Evolutionary conservation across 2,329 filamentous ascomycete species (phyloP).

Genomic region (Periconia digitata): DNA sequence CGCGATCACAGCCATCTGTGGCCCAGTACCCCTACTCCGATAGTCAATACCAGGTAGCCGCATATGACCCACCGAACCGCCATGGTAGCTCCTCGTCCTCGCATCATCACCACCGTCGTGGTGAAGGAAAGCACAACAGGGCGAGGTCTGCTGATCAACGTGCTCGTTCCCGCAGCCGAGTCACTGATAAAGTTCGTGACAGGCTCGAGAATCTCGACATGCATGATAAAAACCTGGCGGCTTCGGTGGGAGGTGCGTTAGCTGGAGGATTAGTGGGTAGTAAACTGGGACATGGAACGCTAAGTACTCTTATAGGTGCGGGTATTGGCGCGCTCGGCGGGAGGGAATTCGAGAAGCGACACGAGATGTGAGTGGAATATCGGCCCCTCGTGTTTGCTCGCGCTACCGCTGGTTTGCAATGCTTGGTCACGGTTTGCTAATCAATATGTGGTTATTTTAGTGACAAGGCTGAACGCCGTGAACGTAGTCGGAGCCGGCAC

Average conservation of each 20-base stretch:
- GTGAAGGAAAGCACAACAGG: slow-evolving; percentile 30
- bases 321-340: slow-evolving; percentile 38
- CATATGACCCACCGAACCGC: slow-evolving; percentile 27
- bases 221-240: slow-evolving; percentile 35
- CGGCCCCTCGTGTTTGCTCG: background rate
- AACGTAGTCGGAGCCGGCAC: slow-evolving; percentile 4
- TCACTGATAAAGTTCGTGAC: slow-evolving; percentile 37
- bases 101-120: slow-evolving; percentile 16
- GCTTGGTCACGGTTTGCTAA: slow-evolving; percentile 10
- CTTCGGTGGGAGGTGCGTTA: slow-evolving; percentile 43
- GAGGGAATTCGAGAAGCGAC: slow-evolving; percentile 26
- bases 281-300: slow-evolving; percentile 34
- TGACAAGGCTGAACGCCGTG: slow-evolving; percentile 14
- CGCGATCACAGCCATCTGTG: slow-evolving; percentile 37
- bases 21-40: slow-evolving; percentile 15
- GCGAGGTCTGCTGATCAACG: slow-evolving; percentile 39
- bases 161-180: slow-evolving; percentile 35
- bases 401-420: background rate
- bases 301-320: slow-evolving; percentile 41
- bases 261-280: slow-evolving; percentile 39
- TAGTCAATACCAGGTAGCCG: slow-evolving; percentile 17
- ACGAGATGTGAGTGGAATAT: slow-evolving; percentile 26
- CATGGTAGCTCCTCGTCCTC: slow-evolving; percentile 28
- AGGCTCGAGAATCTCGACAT: slow-evolving; percentile 39
- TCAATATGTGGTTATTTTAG: slow-evolving; percentile 6